Evolutionary conservation across 129 eudicot genomes (phyloP).

Genomic region (Saussurea involucrata): DNA sequence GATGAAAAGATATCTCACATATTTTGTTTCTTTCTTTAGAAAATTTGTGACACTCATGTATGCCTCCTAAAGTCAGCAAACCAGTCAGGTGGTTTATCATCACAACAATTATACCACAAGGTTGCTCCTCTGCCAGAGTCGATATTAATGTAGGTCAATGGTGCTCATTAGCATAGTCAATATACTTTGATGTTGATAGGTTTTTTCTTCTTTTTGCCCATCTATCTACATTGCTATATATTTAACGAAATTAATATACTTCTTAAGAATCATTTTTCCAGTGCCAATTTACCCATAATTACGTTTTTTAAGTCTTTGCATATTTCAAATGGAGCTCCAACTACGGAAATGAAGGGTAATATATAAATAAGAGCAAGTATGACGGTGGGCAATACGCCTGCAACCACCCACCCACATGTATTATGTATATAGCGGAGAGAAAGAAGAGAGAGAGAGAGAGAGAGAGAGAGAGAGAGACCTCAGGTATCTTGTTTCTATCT

Average conservation of each 20-base stretch:
- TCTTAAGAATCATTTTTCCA: background rate
- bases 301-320: background rate
- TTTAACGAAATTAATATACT: background rate
- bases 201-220: background rate
- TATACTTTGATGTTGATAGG: background rate
- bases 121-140: too few relatives aligned
- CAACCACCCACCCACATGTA: conserved; percentile 1
- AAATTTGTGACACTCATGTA: too few relatives aligned
- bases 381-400: background rate
- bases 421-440: too few relatives aligned
- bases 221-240: background rate
- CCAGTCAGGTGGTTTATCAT: too few relatives aligned
- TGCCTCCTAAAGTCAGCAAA: too few relatives aligned
- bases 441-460: background rate
- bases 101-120: too few relatives aligned
- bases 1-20: too few relatives aligned
- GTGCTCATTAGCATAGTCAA: background rate
- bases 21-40: too few relatives aligned
- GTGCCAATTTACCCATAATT: background rate
- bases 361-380: background rate
- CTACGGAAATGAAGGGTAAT: background rate
- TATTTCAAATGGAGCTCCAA: background rate
- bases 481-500: conserved; percentile 32
- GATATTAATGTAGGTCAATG: background rate
- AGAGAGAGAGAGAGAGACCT: conserved; percentile 47